These are phyloP conservation scores for Scutellaria barbata DNA, from an alignment of 257 asterid genomes.

Conservation along the genomic window DNA sequence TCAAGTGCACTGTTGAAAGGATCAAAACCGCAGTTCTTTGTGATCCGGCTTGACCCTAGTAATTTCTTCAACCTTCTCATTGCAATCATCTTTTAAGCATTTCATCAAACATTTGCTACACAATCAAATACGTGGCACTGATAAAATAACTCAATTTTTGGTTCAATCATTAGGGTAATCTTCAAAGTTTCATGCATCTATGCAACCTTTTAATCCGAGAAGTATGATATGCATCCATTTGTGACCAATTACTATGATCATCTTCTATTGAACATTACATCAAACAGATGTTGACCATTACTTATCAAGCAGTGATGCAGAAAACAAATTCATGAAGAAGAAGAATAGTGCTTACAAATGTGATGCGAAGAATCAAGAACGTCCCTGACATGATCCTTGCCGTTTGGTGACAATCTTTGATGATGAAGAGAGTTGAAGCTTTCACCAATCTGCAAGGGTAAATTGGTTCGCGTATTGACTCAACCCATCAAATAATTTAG, in stretches of 20 bases:
- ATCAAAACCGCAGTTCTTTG: constrained; percentile 68
- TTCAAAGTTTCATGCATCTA: too few species aligned
- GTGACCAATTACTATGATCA: too few species aligned
- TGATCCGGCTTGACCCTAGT: constrained; percentile 48
- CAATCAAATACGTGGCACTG: too few species aligned
- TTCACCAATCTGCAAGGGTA: constrained; percentile 56
- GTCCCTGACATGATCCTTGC: constrained; percentile 51
- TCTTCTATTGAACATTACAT: too few species aligned
- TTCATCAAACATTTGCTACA: too few species aligned
- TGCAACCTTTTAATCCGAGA: too few species aligned
- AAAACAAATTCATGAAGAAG: background rate
- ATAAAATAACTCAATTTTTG: too few species aligned
- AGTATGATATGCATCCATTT: too few species aligned
- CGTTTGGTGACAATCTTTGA: constrained; percentile 20
- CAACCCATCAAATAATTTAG: constrained; percentile 30
- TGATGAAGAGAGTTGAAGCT: constrained; percentile 26
- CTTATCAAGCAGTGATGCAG: too few species aligned
- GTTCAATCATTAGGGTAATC: too few species aligned
- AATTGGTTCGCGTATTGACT: constrained; percentile 85
- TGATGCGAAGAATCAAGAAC: constrained; percentile 51
- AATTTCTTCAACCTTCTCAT: background rate
- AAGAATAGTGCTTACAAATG: constrained; percentile 31
- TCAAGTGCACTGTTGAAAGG: constrained; percentile 82
- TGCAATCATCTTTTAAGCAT: too few species aligned
- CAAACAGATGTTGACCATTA: too few species aligned